A percentile compares a stretch with the other conserved stretches of the same genome.
phyloP scores from a whole-genome alignment of 108 stramenopile genomes.

The Nitzschia sp. region DNA sequence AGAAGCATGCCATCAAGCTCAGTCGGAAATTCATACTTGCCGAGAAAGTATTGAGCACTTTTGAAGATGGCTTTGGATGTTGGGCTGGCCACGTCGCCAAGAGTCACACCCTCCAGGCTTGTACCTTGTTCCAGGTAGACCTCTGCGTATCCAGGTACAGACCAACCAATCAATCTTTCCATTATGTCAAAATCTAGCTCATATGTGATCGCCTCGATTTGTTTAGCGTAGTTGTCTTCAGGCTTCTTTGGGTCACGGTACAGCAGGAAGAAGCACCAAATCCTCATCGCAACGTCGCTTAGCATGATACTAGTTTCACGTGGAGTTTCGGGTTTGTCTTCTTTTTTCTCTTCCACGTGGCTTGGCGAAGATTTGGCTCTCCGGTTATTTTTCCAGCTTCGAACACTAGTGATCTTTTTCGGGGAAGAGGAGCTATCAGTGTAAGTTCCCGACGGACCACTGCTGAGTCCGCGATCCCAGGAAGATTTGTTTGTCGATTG shows the following conservation, averaged over 20 bases:
- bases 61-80: slow-evolving; percentile 39
- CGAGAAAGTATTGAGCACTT: slow-evolving; percentile 44
- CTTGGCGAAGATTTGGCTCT: not conserved
- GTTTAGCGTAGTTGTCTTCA: slow-evolving; percentile 43
- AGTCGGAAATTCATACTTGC: slow-evolving; percentile 46
- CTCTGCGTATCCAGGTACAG: slow-evolving; percentile 32
- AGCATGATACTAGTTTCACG: slow-evolving; percentile 3
- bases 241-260: slow-evolving; percentile 37
- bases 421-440: slow-evolving; percentile 10
- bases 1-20: slow-evolving; percentile 34
- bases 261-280: slow-evolving; percentile 54
- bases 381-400: not conserved
- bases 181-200: slow-evolving; percentile 30
- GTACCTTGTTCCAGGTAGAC: slow-evolving; percentile 26
- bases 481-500: slow-evolving; percentile 16
- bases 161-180: slow-evolving; percentile 29
- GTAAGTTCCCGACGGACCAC: slow-evolving; percentile 15
- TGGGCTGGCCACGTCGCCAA: slow-evolving; percentile 48
- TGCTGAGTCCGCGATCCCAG: slow-evolving; percentile 15
- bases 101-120: slow-evolving; percentile 20
- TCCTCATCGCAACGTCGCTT: slow-evolving; percentile 41
- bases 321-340: not conserved
- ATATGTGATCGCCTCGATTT: slow-evolving; percentile 45
- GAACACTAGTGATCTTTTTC: not conserved
- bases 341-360: slow-evolving; percentile 34